Evolutionary conservation across 306 rosid species (phyloP), one percentile per base, ranked within the genome.

Genomic region (Prunus dulcis): DNA sequence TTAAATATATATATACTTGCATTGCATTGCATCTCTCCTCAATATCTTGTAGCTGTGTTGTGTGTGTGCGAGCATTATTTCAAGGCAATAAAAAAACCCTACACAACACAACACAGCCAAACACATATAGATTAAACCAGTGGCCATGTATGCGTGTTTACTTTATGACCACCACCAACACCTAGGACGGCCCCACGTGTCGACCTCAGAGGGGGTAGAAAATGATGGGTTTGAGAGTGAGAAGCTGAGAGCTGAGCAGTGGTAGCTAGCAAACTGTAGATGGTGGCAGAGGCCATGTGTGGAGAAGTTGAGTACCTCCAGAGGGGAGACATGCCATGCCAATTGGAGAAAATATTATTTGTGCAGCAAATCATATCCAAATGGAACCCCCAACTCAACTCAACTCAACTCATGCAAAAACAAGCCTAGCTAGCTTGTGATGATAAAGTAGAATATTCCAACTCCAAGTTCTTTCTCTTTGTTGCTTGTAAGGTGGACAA

Each of bases 401-500:
- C 38, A 4, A 32, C 43, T 38, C 9, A 38, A 38, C 43, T 45
- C 58, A 60, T 27, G 56, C 64, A 79, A 43, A 74, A 52, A 76
- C 20, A 6, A 19, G 22, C 3, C 49, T 38, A 38, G 43, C 9
- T 38, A 38, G 43, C 43, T 64, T 66, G 14, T 28, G 28, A 15
- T 28, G 28, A 15, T 23, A 23, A 27, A 69, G 71, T 61, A 63
- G 82, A 83, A 80, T 84, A 78, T 72, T 78, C 81, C 60, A 3
- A 78, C 69, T 78, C 81, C 19, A 55, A 52, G 61, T 74, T 61
- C 38, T 22, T 60, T 91, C 57, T 61, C 30, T 22, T 60, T 91
- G 93, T 86, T 84, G 74, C 84, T 79, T 84, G 72, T 45, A 61
- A 69, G 79, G 89, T 81, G 76, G 87, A 88, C 89, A 87, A 67